Base-by-base conservation (phyloP, 2,329 filamentous ascomycete genomes). In the Penicillium expansum region DNA sequence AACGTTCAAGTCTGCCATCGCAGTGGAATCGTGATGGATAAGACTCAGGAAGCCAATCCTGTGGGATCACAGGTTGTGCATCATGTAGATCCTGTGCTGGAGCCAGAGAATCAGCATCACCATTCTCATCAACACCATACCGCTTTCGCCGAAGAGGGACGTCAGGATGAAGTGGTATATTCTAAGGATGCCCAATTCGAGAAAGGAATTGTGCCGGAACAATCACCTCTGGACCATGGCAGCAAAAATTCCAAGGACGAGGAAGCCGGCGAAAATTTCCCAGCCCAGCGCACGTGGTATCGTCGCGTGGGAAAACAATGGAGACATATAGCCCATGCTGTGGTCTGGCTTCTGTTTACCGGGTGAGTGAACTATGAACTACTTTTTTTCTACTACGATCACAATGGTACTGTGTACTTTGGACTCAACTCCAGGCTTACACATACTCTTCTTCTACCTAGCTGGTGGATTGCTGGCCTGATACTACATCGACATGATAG, bases 401-500 rank as follows among this genome's bases (percentile, higher is more conserved):
- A 22, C 18, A n/a, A 24, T 22, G 9, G 16, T 52, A 9, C 30
- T 33, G 9, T 58, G 52, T 32, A 49, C 52, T 45, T 47, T 44
- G 38, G 32, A 52, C 7, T 14, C 20, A 41, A 41, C 27, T 49
- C 44, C 53, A 59, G 58, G 59, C 62, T 65, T 13, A 62, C 58
- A 18, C 55, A 4, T 47, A 22, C 39, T 32, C n/a, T 52, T 57
- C 49, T 29, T 29, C 27, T 29, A 41, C 50, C 33, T 63, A 82
- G 82, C 67, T 92, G 89, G 89, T 92, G 88, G 88, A 87, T 92
- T 62, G 86, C 88, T 7, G 84, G 86, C 53, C 77, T 93, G 47
- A 79, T 92, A 57, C 79, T 91, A 52, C 90, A 93, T 71, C 85
- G 85, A 57, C 65, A 87, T 57, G 85, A 91, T 68, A 81, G 83